Percentiles rank a stretch among this genome's conserved stretches.
Evolutionary conservation across 768 basidiomycete species (phyloP).

Genomic region (Sarcomyxa edulis): DNA sequence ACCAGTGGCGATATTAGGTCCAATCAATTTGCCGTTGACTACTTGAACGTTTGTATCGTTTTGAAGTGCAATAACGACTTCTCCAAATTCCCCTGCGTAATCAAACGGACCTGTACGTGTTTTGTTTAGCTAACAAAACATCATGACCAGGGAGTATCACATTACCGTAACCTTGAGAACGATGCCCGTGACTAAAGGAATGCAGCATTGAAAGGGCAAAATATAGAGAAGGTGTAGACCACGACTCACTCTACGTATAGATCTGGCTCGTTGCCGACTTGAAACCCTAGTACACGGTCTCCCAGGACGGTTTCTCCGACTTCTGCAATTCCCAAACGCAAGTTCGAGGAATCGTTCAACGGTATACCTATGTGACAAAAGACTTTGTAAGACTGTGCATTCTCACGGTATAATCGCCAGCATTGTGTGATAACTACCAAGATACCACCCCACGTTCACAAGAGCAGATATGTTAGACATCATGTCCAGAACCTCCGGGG

Average conservation of each 20-base stretch:
- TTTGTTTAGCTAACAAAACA: too few species aligned
- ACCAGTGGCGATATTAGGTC: constrained; percentile 27
- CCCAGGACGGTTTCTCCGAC: constrained; percentile 65
- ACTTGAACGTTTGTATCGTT: constrained; percentile 15
- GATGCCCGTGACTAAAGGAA: constrained; percentile 4
- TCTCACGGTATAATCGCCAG: neutral
- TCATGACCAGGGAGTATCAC: too few species aligned
- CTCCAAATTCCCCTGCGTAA: constrained; percentile 38
- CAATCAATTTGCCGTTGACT: constrained; percentile 33
- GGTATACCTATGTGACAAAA: constrained; percentile 41
- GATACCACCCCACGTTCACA: constrained; percentile 63
- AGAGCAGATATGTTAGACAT: constrained; percentile 57
- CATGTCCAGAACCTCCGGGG: constrained; percentile 61
- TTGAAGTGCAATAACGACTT: constrained; percentile 25
- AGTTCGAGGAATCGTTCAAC: constrained; percentile 59
- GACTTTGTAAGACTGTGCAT: too few species aligned
- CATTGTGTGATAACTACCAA: constrained; percentile 26
- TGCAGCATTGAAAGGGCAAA: neutral
- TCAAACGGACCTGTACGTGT: too few species aligned
- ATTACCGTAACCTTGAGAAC: constrained; percentile 7
- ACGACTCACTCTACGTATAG: constrained; percentile 31
- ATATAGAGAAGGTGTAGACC: neutral
- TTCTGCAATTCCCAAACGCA: constrained; percentile 53
- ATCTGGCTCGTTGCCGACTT: constrained; percentile 70
- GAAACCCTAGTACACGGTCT: constrained; percentile 57